A percentile compares a stretch with the other conserved stretches of the same genome.
These are phyloP conservation scores for Rhynchospora tenuis DNA, from an alignment of 176 grass and related monocot genomes.

Conservation along the genomic window DNA sequence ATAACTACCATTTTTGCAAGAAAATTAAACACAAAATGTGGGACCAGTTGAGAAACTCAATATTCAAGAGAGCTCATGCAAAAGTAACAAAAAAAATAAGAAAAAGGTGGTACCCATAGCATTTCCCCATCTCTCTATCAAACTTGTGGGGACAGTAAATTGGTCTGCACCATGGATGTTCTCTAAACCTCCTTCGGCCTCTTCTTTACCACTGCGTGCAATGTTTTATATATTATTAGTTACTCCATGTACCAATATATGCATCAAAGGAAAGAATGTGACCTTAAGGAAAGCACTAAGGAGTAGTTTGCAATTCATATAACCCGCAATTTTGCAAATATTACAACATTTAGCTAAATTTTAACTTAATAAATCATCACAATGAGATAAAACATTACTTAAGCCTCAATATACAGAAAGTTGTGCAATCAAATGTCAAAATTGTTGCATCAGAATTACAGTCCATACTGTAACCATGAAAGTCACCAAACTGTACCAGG, in stretches of 20 bases:
- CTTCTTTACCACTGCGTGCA: conserved; percentile 23
- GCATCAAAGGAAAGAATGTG: not conserved
- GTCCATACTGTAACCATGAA: not conserved
- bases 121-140: conserved; percentile 91
- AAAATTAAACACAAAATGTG: not conserved
- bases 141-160: conserved; percentile 60
- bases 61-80: not conserved
- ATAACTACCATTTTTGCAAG: not conserved
- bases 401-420: not conserved
- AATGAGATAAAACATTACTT: not conserved
- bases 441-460: not conserved
- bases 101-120: conserved; percentile 84
- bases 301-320: not conserved
- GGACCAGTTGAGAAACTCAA: not conserved
- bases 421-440: not conserved
- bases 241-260: not conserved
- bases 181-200: conserved; percentile 27
- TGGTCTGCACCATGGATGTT: conserved; percentile 21
- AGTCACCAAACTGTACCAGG: not conserved
- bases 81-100: conserved; percentile 6
- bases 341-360: not conserved
- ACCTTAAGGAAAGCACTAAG: not conserved
- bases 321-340: not conserved
- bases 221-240: not conserved
- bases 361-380: not conserved